Base-by-base conservation (phyloP, 352 stramenopile genomes). In the Thalassiosira exigua region DNA sequence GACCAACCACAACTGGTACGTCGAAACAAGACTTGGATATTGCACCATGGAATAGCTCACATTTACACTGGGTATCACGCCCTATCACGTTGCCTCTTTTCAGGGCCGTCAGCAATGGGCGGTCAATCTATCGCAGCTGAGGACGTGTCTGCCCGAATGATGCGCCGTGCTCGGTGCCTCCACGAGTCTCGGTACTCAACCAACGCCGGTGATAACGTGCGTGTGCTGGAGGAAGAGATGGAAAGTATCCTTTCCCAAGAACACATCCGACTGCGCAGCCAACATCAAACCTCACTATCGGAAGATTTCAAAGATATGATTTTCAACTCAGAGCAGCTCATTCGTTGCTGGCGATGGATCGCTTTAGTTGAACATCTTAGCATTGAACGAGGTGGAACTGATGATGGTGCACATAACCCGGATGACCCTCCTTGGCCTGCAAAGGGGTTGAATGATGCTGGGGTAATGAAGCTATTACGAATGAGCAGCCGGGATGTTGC, bases 141-240 rank as follows among this genome's bases (percentile, higher is more conserved):
- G 68, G 87, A 93, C 39, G 86, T 91, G 56, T 91, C 85, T 21
- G 73, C 75, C 41, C 79, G 68, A 58, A 93, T 93, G 79, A 86
- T 85, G 74, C 65, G 82, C 17, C 69, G 84, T 44, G 79, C 82
- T n/a, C 53, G 69, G 41, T 83, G 71, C 44, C 41, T 81, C 1
- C 60, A 86, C 26, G 41, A 56, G 9, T 36, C 41, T 36, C 62
- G 71, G 30, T 90, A 90, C 56, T 91, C 79, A 4, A 84, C 81
- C n/a, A 71, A 90, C 60, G 74, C 86, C 19, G 57, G 14, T n/a
- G 53, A 69, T n/a, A 92, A 92, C 65, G 81, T 92, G 5, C 57
- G 79, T 33, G 76, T 92, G 36, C 48, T 91, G 30, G 65, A 80
- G 46, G 56, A 87, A 52, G 83, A 91, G 62, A 75, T 67, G 33